These are phyloP conservation scores for Draba incana DNA, from an alignment of 345 rosid species.

Conservation along the genomic window DNA sequence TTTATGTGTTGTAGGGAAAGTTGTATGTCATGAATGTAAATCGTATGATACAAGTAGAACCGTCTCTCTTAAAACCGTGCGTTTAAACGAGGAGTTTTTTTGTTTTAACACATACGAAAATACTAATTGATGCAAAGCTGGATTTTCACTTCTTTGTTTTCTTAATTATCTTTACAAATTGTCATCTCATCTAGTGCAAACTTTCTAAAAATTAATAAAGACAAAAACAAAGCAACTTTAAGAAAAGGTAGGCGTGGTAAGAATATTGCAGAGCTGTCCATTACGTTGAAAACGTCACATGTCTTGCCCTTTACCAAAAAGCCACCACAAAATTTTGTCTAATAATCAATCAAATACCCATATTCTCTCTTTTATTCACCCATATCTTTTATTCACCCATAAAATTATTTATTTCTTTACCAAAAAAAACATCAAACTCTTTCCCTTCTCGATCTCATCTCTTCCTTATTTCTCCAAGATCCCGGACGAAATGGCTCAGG, in stretches of 20 bases:
- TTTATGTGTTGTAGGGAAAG: too few relatives aligned
- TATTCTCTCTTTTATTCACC: constrained; percentile 10
- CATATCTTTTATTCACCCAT: neutral
- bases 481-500: constrained; percentile 63
- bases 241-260: constrained; percentile 28
- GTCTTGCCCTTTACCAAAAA: constrained; percentile 34
- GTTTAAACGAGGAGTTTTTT: neutral
- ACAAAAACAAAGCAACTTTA: constrained; percentile 34
- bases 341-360: constrained; percentile 21
- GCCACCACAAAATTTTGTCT: constrained; percentile 32
- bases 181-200: neutral
- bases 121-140: neutral
- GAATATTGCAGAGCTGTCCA: constrained; percentile 36
- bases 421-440: neutral
- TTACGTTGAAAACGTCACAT: constrained; percentile 28
- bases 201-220: neutral
- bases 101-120: neutral
- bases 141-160: neutral
- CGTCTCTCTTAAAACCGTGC: too few relatives aligned
- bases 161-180: neutral
- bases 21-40: too few relatives aligned
- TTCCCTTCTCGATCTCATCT: constrained; percentile 35
- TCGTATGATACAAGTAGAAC: too few relatives aligned
- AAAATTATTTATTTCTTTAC: neutral
- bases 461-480: constrained; percentile 25